Percentiles rank a stretch among this genome's conserved stretches.
These are phyloP conservation scores for Cydonia oblonga DNA, from an alignment of 331 rosid species.

Conservation along the genomic window DNA sequence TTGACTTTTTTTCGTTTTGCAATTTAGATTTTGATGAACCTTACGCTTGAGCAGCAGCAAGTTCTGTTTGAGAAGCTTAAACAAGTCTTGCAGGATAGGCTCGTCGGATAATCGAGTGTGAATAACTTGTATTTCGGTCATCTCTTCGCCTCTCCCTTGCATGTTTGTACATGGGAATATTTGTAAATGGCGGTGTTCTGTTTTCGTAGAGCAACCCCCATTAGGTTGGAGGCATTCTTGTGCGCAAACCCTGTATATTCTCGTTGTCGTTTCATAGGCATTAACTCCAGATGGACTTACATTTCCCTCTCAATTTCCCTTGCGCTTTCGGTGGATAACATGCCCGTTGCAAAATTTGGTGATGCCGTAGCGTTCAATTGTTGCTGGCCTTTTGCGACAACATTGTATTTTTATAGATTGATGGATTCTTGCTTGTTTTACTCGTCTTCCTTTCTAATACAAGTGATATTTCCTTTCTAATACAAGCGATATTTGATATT, in stretches of 20 bases:
- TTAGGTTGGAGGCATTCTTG: conserved; percentile 15
- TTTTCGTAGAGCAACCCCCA: conserved; percentile 23
- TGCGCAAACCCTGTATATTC: conserved; percentile 34
- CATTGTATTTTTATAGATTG: not conserved
- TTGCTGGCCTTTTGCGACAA: not conserved
- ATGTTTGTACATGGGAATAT: conserved; percentile 1
- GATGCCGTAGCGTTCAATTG: not conserved
- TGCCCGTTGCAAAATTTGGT: not conserved
- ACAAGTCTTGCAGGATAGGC: conserved; percentile 55
- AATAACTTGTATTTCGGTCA: conserved; percentile 7
- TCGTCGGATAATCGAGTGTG: conserved; percentile 29
- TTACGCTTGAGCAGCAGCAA: conserved; percentile 69
- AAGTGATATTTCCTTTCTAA: not conserved
- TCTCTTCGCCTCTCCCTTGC: conserved; percentile 14
- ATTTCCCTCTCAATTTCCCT: not conserved
- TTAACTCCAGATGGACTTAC: not conserved
- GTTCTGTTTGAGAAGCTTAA: conserved; percentile 68
- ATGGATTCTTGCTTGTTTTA: not conserved
- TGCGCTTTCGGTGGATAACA: not conserved
- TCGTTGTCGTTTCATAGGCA: conserved; percentile 6
- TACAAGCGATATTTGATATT: not conserved
- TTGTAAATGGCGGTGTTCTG: conserved; percentile 30
- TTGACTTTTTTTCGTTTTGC: not conserved
- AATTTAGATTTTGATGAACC: conserved; percentile 66
- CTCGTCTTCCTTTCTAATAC: not conserved